phyloP scores from a whole-genome alignment of 2,329 filamentous ascomycete genomes.

The Ilyonectria mors-panacis region DNA sequence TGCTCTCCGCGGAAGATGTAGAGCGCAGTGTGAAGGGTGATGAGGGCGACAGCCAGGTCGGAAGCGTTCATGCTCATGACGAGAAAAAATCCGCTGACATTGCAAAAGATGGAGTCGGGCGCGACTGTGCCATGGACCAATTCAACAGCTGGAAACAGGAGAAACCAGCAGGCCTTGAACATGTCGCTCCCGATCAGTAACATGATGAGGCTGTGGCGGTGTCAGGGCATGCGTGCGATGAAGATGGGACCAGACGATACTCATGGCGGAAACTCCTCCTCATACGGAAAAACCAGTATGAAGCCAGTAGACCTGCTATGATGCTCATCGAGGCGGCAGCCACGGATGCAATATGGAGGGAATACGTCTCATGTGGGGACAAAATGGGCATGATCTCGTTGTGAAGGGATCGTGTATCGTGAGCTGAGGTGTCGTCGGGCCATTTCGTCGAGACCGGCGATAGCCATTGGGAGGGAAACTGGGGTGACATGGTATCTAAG shows the following conservation, averaged over 20 bases:
- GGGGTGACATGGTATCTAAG: neutral
- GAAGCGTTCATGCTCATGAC: slow-evolving; percentile 77
- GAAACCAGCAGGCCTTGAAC: slow-evolving; percentile 78
- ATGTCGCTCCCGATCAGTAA: slow-evolving; percentile 81
- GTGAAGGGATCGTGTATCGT: slow-evolving; percentile 25
- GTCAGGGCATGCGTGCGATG: slow-evolving; percentile 20
- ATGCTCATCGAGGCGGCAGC: slow-evolving; percentile 68
- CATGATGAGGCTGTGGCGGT: slow-evolving; percentile 75
- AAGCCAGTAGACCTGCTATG: slow-evolving; percentile 66
- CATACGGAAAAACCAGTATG: slow-evolving; percentile 84
- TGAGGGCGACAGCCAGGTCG: slow-evolving; percentile 80
- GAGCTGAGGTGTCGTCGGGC: slow-evolving; percentile 20
- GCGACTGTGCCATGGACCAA: slow-evolving; percentile 66
- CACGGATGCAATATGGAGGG: slow-evolving; percentile 54
- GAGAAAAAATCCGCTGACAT: slow-evolving; percentile 78
- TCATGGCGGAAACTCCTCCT: slow-evolving; percentile 78
- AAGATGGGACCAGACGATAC: slow-evolving; percentile 45
- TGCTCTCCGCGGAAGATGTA: slow-evolving; percentile 77
- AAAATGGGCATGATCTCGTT: slow-evolving; percentile 39
- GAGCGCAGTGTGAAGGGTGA: slow-evolving; percentile 80
- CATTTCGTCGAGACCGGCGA: slow-evolving; percentile 24
- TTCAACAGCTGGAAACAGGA: slow-evolving; percentile 74
- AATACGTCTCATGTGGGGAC: slow-evolving; percentile 37
- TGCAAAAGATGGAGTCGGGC: slow-evolving; percentile 72
- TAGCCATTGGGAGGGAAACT: neutral